phyloP scores from a whole-genome alignment of 768 basidiomycete species.

The Kwoniella sp. region DNA sequence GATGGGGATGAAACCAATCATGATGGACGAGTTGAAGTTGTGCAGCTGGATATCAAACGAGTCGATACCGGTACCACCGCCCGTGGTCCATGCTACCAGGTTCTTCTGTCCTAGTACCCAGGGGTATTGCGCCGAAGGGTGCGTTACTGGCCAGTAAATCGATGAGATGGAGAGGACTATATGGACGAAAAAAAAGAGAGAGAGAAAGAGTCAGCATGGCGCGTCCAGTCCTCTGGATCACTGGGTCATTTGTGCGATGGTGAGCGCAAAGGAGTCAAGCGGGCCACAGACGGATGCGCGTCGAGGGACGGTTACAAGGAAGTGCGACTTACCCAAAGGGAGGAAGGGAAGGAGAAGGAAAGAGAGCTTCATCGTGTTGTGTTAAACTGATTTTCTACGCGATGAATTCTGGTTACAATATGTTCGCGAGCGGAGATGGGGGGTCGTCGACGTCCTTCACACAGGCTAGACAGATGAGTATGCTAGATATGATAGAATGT shows the following conservation, averaged over 20 bases:
- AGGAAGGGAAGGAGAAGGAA: conserved; percentile 19
- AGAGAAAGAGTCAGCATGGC: not conserved
- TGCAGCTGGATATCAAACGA: conserved; percentile 54
- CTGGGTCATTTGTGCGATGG: too few species aligned
- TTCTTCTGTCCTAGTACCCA: conserved; percentile 53
- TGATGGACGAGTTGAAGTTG: conserved; percentile 45
- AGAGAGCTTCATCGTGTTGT: conserved; percentile 20
- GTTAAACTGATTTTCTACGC: too few species aligned
- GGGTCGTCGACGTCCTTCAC: too few species aligned
- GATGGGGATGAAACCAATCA: conserved; percentile 50
- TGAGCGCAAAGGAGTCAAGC: too few species aligned
- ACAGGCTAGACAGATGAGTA: too few species aligned
- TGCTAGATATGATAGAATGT: too few species aligned
- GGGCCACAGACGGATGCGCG: too few species aligned
- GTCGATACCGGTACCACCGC: conserved; percentile 50
- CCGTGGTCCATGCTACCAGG: conserved; percentile 47
- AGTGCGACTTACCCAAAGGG: conserved; percentile 13
- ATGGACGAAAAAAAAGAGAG: not conserved
- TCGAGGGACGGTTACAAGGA: too few species aligned
- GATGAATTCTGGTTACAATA: too few species aligned
- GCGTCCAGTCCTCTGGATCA: too few species aligned
- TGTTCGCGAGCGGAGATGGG: too few species aligned
- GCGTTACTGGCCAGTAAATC: conserved; percentile 52
- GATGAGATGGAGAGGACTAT: conserved; percentile 29
- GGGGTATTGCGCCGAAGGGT: conserved; percentile 35